A percentile compares a stretch with the other conserved stretches of the same genome.
These are phyloP conservation scores for Hapsidospora chrysogenum DNA, from an alignment of 495 filamentous ascomycete genomes.

Conservation along the genomic window DNA sequence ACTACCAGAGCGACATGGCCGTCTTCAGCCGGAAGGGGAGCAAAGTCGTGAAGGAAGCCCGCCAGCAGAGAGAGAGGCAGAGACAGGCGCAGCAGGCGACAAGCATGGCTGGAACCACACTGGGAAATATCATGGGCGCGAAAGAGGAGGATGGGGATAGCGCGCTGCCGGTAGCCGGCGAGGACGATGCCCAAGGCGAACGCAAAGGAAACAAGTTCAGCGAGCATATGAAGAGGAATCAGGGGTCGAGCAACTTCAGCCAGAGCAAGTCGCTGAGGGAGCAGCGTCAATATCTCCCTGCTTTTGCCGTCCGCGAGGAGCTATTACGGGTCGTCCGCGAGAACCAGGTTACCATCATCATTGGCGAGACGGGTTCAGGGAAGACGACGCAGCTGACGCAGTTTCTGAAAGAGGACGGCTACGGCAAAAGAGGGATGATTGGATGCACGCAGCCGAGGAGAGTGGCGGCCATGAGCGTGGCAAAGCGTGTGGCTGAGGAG, in stretches of 20 bases:
- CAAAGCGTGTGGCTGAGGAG: conserved; percentile 95
- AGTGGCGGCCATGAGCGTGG: conserved; percentile 97
- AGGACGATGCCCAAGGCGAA: conserved; percentile 38
- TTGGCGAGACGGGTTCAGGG: conserved; percentile 91
- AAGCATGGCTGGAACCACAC: conserved; percentile 75
- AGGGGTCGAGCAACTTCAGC: conserved; percentile 83
- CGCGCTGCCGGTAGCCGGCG: conserved; percentile 57
- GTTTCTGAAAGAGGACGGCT: conserved; percentile 88
- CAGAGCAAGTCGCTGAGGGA: conserved; percentile 81
- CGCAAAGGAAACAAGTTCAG: conserved; percentile 66
- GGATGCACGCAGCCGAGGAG: conserved; percentile 90
- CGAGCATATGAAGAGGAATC: conserved; percentile 74
- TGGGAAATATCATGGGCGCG: conserved; percentile 88
- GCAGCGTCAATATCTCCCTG: conserved; percentile 86
- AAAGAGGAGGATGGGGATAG: conserved; percentile 91
- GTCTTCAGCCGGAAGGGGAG: conserved; percentile 96
- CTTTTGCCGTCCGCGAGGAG: conserved; percentile 94
- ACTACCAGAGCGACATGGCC: conserved; percentile 97
- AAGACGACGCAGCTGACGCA: conserved; percentile 96
- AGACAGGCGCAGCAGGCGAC: conserved; percentile 94
- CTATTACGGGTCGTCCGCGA: conserved; percentile 87
- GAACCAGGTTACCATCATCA: conserved; percentile 92
- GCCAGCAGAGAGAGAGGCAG: conserved; percentile 85
- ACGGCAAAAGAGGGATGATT: conserved; percentile 72
- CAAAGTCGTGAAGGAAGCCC: conserved; percentile 73